phyloP scores from a whole-genome alignment of 441 rosid species.

The Populus hybrid region DNA sequence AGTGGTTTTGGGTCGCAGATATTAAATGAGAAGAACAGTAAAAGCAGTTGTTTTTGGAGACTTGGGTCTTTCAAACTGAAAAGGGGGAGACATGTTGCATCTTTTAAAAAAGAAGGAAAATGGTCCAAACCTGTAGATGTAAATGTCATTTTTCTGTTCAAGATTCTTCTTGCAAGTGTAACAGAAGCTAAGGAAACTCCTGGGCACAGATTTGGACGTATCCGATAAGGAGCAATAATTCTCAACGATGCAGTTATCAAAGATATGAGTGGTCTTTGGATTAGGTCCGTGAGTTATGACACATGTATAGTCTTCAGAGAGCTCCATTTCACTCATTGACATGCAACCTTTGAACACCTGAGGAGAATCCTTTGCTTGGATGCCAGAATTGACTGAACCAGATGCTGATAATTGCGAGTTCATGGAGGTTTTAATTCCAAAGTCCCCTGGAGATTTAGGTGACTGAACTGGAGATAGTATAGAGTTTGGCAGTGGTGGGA shows the following conservation, averaged over 20 bases:
- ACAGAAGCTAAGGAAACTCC: slow-evolving; percentile 57
- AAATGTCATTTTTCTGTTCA: slow-evolving; percentile 51
- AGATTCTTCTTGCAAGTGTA: slow-evolving; percentile 78
- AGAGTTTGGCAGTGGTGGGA: slow-evolving; percentile 36
- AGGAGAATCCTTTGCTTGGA: slow-evolving; percentile 33
- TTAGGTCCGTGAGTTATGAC: slow-evolving; percentile 74
- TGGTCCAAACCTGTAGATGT: slow-evolving; percentile 64
- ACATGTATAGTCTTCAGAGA: slow-evolving; percentile 83
- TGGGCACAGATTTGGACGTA: slow-evolving; percentile 19
- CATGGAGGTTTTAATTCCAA: slow-evolving; percentile 47
- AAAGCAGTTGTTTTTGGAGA: not conserved
- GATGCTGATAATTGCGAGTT: slow-evolving; percentile 25
- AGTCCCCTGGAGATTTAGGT: slow-evolving; percentile 40
- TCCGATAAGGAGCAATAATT: slow-evolving; percentile 27
- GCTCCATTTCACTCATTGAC: slow-evolving; percentile 57
- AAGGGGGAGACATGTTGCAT: not conserved
- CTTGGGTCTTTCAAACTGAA: not conserved
- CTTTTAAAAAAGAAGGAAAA: not conserved
- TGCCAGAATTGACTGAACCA: slow-evolving; percentile 27
- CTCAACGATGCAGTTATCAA: slow-evolving; percentile 69
- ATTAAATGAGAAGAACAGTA: not conserved
- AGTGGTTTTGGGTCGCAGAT: not conserved
- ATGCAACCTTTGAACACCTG: slow-evolving; percentile 22
- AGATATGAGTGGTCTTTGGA: slow-evolving; percentile 78
- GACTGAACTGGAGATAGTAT: slow-evolving; percentile 26